These are phyloP conservation scores for Steccherinum ochraceum DNA, from an alignment of 768 basidiomycete species.

Conservation along the genomic window DNA sequence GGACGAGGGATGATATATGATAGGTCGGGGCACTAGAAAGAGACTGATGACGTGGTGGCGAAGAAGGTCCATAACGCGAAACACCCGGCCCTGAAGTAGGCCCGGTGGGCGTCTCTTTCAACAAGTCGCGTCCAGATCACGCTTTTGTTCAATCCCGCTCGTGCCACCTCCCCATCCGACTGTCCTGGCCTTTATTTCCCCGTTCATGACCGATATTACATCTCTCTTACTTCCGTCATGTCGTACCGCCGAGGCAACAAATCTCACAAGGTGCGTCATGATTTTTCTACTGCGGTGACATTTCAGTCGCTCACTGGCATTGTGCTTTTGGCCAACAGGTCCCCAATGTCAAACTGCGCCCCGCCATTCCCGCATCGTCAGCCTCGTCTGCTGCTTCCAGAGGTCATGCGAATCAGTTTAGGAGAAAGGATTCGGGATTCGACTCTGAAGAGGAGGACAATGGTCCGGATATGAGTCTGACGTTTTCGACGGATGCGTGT, in stretches of 20 bases:
- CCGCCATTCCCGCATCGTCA: constrained; percentile 31
- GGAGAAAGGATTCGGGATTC: constrained; percentile 36
- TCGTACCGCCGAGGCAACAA: background rate
- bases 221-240: background rate
- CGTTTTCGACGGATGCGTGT: constrained; percentile 22
- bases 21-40: no score
- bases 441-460: constrained; percentile 32
- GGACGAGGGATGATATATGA: no score
- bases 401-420: constrained; percentile 30
- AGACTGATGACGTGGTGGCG: no score
- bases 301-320: no score
- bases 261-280: background rate
- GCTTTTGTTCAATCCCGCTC: background rate
- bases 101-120: background rate
- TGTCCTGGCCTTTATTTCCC: background rate
- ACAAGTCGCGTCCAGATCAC: background rate
- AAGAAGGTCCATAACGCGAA: background rate
- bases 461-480: background rate
- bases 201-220: background rate
- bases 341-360: constrained; percentile 77
- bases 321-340: no score
- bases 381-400: constrained; percentile 33
- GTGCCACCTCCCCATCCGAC: background rate
- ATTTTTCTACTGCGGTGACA: no score
- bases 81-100: background rate